Base-by-base conservation (phyloP, 1,284 basidiomycete species). In the Fereydounia khargensis region DNA sequence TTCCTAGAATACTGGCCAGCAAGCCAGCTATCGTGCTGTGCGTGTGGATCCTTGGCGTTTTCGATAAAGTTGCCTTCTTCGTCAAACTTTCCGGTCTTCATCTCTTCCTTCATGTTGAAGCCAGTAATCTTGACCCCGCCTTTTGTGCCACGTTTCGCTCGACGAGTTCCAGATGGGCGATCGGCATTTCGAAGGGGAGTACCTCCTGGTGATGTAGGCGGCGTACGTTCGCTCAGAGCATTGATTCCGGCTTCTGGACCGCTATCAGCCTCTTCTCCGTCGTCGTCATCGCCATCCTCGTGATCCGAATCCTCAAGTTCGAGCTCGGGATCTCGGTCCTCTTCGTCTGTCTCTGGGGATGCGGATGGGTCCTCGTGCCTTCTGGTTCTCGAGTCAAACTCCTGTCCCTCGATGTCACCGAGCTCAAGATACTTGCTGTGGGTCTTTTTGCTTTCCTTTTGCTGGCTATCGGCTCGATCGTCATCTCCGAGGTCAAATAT, bases 31-130 rank as follows among this genome's bases (percentile, higher is more conserved):
- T 99, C 94, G 76, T 97, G 91, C 42, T 88, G 83, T 14, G 87
- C 90, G 71, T 91, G 87, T 6, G 88, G 87, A 77, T 98, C 92
- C 36, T 75, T 73, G 61, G 86, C 86, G 38, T 90, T 85, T 46
- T 84, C 84, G 43, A 91, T 82, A 75, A 92, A 96, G 50, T 73
- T 76, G 35, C 95, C 95, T 68, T 97, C 94, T 47, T 87, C 88
- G 9, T 91, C 87, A 79, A 99, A 96, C 68, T 91, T 88, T 24
- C 95, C 95, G 75, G 95, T 89, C 68, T 89, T 85, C 86, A 99
- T 92, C 81, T 99, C 95, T 62, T 88, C 86, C 62, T 91, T 88
- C 95, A 99, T 97, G 77, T 99, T 96, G 83, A 99, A 99, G 23
- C 88, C 87, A 7, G 89, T 92, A 11, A 97, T 76, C 68, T 92